Base-by-base conservation (phyloP, 371 early-diverging fungal genomes). In the Parasitella parasitica region DNA sequence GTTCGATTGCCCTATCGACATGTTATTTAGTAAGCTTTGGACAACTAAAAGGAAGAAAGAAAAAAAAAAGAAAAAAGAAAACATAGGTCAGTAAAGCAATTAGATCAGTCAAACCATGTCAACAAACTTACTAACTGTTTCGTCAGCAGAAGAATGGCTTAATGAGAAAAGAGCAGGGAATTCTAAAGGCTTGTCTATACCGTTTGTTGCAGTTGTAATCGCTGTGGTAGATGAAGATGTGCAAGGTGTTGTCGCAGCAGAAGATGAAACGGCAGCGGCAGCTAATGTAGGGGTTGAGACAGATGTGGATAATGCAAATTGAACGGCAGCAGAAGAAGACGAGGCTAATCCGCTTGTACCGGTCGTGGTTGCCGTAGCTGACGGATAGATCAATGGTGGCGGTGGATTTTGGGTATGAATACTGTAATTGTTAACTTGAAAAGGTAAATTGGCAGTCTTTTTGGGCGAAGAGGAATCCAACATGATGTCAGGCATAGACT, bases 401-500 rank as follows among this genome's bases (percentile, higher is more conserved):
- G 53, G 67, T 37, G 61, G 57, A 15, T 39, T 38, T 57, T 61
- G 61, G 41, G 63, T 59, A 59, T 59, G 63, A 22, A 55, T 66
- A 56, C n/a, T n/a, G n/a, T 60, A 55, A 54, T 55, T 55, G 36
- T 63, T 57, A 35, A 55, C 34, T 48, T 59, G 57, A 58, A 58
- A 61, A 51, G 68, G 66, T 66, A 67, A 63, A 59, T 54, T 62
- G 48, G 46, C 12, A 24, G 63, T 28, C 38, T 63, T 54, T 37
- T 63, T 63, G 12, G 66, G 61, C 18, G 66, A 66, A 43, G 43
- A 39, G 30, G 63, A 51, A 57, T 67, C 67, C 48, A 67, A 43
- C 55, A 66, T 46, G 41, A 62, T 58, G 39, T 71, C 71, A 35
- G 73, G 68, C 56, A 71, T 66, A 30, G 75, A 74, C 35, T 69